Evolutionary conservation across 1,284 basidiomycete genomes (phyloP), one percentile per base, ranked within the genome.

Genomic region (Moesziomyces parantarcticus): DNA sequence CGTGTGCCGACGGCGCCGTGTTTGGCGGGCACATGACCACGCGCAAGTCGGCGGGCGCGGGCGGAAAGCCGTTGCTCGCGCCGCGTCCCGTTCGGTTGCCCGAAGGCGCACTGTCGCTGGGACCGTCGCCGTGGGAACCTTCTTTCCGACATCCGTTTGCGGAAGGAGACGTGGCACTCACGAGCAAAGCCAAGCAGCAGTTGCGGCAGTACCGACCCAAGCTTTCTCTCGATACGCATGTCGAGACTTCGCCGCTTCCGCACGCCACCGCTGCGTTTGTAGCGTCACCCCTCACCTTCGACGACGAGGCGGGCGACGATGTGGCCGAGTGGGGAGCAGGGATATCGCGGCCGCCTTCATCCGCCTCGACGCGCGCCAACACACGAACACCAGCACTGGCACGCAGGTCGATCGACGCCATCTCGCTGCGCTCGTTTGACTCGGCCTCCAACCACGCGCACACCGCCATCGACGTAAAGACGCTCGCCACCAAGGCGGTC

Each of bases 361-460:
- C 40, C 10, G 47, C 67, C 5, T 41, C 42, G 43, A 25, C 14
- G 13, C 50, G 51, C 2, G 14, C 50, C 29, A 32, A 32, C 11
- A n/a, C n/a, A 7, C 53, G 26, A n/a, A 44, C 43, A 5, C 44
- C 26, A 18, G 29, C 26, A 1, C n/a, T 64, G 11, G 46, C 56
- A 6, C 57, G 67, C n/a, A 58, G 48, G n/a, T 56, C 51, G 18
- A 56, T 70, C 56, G 67, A 70, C 53, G 57, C 67, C 25, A 50
- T 55, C 52, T 59, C 43, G 20, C 26, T 64, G 1, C 48, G 57
- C 16, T 56, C 57, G n/a, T 13, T 56, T 49, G 57, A 58, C 26
- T 45, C 52, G 2, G 50, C 23, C 23, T 41, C 36, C 36, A 39
- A 39, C 36, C 23, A 26, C 16, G 50, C 49, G 14, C 39, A 26